Conservation (phyloP, 208 protist genomes). For the Acanthamoeba royreba region DNA sequence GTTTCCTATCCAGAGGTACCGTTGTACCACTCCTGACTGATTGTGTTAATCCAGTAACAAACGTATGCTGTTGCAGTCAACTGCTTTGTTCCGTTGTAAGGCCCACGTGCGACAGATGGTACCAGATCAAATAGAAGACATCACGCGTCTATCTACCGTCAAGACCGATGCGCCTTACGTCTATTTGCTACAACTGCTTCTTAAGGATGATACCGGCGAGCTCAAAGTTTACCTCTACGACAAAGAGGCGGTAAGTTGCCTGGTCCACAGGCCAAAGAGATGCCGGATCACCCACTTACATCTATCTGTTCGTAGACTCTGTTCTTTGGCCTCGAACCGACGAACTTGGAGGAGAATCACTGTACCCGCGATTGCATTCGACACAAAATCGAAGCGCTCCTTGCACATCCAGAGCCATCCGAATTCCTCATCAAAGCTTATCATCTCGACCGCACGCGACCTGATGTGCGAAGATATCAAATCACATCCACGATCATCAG, state of each 20-base stretch:
- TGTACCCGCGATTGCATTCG: not conserved
- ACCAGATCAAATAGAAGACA: not conserved
- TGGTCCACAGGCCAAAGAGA: not conserved
- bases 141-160: not conserved
- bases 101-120: not conserved
- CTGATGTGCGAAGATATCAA: not conserved
- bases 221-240: not conserved
- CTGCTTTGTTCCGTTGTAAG: not conserved
- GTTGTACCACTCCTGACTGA: not conserved
- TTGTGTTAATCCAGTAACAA: too few species aligned
- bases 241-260: not conserved
- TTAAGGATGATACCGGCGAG: not conserved
- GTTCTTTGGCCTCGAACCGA: not conserved
- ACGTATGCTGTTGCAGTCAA: not conserved
- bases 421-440: not conserved
- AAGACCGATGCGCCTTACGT: not conserved
- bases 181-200: not conserved
- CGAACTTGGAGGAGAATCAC: not conserved
- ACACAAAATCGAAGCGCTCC: not conserved
- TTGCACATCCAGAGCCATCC: not conserved
- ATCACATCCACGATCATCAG: not conserved
- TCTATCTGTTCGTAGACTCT: not conserved
- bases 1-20: not conserved
- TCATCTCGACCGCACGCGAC: not conserved
- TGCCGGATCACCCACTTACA: not conserved